Evolutionary conservation across 805 yeast genomes (phyloP).

Genomic region (Starmerella gropengiesseri): DNA sequence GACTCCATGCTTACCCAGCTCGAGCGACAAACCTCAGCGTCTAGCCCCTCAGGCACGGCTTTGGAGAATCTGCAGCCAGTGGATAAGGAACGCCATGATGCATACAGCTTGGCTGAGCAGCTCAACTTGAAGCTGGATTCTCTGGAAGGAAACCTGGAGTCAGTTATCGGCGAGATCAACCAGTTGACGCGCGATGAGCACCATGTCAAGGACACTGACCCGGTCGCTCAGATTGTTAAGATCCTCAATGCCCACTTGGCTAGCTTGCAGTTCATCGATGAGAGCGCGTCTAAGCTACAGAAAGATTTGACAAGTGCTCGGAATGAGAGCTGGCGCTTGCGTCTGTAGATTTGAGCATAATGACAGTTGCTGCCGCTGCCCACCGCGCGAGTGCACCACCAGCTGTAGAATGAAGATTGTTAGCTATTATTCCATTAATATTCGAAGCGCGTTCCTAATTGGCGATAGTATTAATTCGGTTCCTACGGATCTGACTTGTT

Average conservation of each 20-base stretch:
- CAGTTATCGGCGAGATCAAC: constrained; percentile 28
- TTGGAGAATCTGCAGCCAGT: constrained; percentile 33
- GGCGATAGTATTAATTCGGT: no score
- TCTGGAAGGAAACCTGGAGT: constrained; percentile 52
- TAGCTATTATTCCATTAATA: neutral
- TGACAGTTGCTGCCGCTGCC: no score
- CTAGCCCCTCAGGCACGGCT: constrained; percentile 12
- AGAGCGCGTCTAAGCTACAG: constrained; percentile 56
- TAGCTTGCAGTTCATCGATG: constrained; percentile 78
- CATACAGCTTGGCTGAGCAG: constrained; percentile 76
- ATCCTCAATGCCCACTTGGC: constrained; percentile 81
- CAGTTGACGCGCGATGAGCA: constrained; percentile 66
- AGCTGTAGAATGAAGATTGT: neutral
- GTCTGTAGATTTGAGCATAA: no score
- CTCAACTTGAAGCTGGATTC: constrained; percentile 71
- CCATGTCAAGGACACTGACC: constrained; percentile 42
- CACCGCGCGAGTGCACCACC: no score
- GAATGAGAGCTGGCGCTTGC: constrained; percentile 12
- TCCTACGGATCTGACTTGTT: no score
- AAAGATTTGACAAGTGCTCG: constrained; percentile 41
- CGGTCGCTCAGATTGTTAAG: constrained; percentile 47
- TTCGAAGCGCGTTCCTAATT: no score
- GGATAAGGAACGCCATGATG: constrained; percentile 81
- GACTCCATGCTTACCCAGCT: constrained; percentile 73
- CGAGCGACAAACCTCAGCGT: constrained; percentile 45